phyloP scores from a whole-genome alignment of 2,329 filamentous ascomycete species.

The Hansfordia pulvinata region DNA sequence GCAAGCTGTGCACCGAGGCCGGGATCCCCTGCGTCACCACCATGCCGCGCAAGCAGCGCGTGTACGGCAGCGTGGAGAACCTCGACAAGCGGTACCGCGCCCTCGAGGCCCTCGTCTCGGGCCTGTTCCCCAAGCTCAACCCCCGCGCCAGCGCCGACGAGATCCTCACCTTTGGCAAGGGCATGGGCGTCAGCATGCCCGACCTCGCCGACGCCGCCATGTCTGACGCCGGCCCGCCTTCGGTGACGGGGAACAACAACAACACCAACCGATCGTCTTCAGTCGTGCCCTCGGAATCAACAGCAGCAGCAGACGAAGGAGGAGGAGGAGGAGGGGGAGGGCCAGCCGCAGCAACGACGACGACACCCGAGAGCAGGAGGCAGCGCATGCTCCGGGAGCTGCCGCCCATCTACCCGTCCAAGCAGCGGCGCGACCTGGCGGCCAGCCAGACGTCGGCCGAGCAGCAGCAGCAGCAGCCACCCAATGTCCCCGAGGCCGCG shows the following conservation, averaged over 20 bases:
- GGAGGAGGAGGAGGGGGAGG: no score
- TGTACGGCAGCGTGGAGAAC: conserved; percentile 30
- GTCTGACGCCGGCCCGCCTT: background rate
- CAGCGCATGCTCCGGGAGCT: no score
- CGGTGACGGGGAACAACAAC: background rate
- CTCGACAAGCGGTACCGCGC: conserved; percentile 26
- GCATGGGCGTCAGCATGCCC: conserved; percentile 22
- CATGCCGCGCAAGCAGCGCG: conserved; percentile 26
- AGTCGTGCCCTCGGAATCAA: no score
- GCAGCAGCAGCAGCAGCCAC: no score
- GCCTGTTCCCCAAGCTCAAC: conserved; percentile 23
- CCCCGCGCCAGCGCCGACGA: conserved; percentile 20
- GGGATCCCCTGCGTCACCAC: conserved; percentile 25
- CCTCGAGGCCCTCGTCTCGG: conserved; percentile 24
- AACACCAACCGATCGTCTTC: background rate
- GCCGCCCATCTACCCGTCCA: no score
- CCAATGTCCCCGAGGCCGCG: conserved; percentile 1
- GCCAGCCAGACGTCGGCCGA: no score
- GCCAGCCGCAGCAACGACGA: no score
- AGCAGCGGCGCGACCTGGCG: no score
- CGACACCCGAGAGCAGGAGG: no score
- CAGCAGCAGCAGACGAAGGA: no score
- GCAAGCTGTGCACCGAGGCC: conserved; percentile 22
- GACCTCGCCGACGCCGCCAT: conserved; percentile 7
- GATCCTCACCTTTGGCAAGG: conserved; percentile 22